These are phyloP conservation scores for Vachellia collinsii DNA, from an alignment of 306 rosid species.

Conservation along the genomic window DNA sequence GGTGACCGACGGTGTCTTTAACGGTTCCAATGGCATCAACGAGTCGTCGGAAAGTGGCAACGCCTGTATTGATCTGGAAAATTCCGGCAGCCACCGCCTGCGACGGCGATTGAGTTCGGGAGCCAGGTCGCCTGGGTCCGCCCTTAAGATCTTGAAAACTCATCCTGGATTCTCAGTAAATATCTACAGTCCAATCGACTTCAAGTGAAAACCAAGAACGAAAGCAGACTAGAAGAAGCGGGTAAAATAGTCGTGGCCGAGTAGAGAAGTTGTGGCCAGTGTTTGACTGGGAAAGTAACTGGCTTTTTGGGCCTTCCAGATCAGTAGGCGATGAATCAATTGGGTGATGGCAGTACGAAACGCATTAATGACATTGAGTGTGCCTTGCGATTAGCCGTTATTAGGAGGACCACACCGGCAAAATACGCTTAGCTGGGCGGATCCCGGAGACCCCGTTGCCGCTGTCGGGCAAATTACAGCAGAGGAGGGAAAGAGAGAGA, in stretches of 20 bases:
- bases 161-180: constrained; percentile 3
- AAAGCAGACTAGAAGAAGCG: neutral
- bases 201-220: neutral
- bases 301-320: neutral
- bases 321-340: neutral
- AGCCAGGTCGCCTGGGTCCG: neutral
- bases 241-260: neutral
- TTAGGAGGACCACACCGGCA: neutral
- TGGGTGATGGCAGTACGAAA: neutral
- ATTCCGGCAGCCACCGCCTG: constrained; percentile 78
- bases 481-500: neutral
- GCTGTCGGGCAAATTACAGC: neutral
- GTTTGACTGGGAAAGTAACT: neutral
- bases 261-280: neutral
- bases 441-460: neutral
- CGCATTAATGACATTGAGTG: neutral
- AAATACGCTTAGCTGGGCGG: neutral
- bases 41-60: constrained; percentile 67
- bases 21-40: constrained; percentile 74
- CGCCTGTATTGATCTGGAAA: constrained; percentile 87
- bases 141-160: constrained; percentile 30
- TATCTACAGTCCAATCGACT: neutral
- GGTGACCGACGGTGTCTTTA: constrained; percentile 72
- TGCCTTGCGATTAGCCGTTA: neutral
- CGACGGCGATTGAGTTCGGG: constrained; percentile 40